Base-by-base conservation (phyloP, 345 rosid genomes). In the Pistacia vera region DNA sequence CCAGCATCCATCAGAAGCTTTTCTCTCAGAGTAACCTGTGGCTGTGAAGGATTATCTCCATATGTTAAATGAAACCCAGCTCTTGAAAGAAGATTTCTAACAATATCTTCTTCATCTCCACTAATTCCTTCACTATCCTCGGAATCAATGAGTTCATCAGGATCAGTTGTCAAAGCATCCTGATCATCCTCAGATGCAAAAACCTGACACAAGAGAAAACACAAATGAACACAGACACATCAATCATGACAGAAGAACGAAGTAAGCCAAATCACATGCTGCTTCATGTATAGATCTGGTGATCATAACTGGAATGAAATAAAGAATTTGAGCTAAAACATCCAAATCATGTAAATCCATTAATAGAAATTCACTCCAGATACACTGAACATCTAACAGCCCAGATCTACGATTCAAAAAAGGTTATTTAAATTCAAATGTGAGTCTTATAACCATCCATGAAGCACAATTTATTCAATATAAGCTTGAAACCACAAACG, bases 1-100 rank as follows among this genome's bases (percentile, higher is more conserved):
- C 99, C 97, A 56, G 99, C 99, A 84, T 97, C 99, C 97, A 94
- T 97, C 72, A 97, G 85, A 85, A 94, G 98, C 87, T 94, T 97
- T 83, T 92, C 97, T 66, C 93, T 84, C 75, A 92, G 83, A 20
- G 93, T 92, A 70, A 92, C 91, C 87, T 94, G 97, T 62, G 98
- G 98, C 66, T 92, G 92, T 70, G 97, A 92, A 81, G 88, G 83
- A 87, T 91, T 94, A 78, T 97, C 99, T 65, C 97, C 96, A 80
- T 90, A 94, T 8, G 96, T 84, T 74, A 97, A 92, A 83, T 94
- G 99, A 83, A 97, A 92, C 66, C 99, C 98, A 83, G 99, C 99
- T 81, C 89, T 92, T 18, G 97, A 86, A 77, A 97, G 99, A 84
- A 97, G 98, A 84, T 88, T 94, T 79, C 96, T 81, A 77, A 97